Evolutionary conservation across 2,329 filamentous ascomycete genomes (phyloP).

Genomic region (Botrytis elliptica): DNA sequence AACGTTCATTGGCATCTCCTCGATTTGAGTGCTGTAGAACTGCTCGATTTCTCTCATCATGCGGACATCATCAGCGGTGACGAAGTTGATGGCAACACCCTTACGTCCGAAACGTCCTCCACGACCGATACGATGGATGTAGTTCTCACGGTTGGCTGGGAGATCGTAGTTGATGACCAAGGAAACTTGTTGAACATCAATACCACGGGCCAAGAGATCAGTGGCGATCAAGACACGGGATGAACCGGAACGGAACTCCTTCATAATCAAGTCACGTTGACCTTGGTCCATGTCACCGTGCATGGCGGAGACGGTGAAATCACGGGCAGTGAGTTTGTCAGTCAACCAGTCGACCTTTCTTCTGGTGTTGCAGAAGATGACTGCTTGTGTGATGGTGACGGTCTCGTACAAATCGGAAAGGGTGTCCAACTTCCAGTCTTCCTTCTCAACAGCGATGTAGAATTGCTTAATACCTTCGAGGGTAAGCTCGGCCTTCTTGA

Average conservation of each 20-base stretch:
- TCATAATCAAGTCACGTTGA: constrained; percentile 99
- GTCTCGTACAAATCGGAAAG: constrained; percentile 99
- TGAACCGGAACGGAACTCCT: constrained; percentile 99
- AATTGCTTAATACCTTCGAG: constrained; percentile 99
- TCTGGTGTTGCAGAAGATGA: constrained; percentile 99
- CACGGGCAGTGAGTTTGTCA: constrained; percentile 96
- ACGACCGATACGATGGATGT: constrained; percentile 99
- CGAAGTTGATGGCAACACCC: constrained; percentile 99
- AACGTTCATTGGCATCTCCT: constrained; percentile 99
- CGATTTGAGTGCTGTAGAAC: constrained; percentile 99
- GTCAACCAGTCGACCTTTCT: constrained; percentile 99
- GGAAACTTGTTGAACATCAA: constrained; percentile 99
- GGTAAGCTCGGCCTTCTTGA: constrained; percentile 99
- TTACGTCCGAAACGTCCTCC: constrained; percentile 99
- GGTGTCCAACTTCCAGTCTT: constrained; percentile 99
- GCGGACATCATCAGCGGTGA: constrained; percentile 96
- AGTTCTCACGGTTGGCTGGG: constrained; percentile 98
- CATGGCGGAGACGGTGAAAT: constrained; percentile 99
- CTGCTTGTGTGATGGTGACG: constrained; percentile 97
- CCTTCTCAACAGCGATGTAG: constrained; percentile 99
- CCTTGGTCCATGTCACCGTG: constrained; percentile 99
- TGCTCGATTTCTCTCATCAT: constrained; percentile 99
- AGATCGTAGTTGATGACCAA: constrained; percentile 99
- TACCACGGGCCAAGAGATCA: constrained; percentile 96
- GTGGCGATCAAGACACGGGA: constrained; percentile 98